Evolutionary conservation across 2,329 filamentous ascomycete genomes (phyloP).

Genomic region (Diaporthe caulivora): DNA sequence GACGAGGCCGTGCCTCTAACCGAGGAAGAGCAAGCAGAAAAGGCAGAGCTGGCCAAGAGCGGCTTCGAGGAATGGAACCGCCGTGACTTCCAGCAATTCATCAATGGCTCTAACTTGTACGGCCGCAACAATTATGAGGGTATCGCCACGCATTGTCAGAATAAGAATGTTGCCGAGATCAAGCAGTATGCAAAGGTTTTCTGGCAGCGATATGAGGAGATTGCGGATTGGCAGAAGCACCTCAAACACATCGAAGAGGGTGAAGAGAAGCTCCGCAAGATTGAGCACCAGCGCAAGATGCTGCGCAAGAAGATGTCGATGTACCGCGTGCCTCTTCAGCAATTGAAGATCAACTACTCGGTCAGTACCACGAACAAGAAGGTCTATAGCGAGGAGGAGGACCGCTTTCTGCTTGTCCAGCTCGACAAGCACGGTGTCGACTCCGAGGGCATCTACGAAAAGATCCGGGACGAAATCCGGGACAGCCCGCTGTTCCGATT

Average conservation of each 20-base stretch:
- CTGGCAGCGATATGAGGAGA: conserved; percentile 94
- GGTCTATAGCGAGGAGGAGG: conserved; percentile 98
- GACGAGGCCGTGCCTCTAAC: conserved; percentile 90
- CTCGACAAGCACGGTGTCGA: conserved; percentile 94
- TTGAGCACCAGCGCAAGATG: conserved; percentile 93
- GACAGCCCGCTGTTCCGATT: conserved; percentile 96
- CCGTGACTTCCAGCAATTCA: conserved; percentile 97
- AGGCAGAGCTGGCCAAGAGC: conserved; percentile 82
- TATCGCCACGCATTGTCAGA: conserved; percentile 91
- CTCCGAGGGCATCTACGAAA: conserved; percentile 89
- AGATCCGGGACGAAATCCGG: conserved; percentile 96
- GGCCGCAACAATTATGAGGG: conserved; percentile 87
- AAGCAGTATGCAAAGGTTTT: conserved; percentile 94
- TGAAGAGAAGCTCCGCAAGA: conserved; percentile 88
- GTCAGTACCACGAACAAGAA: conserved; percentile 99
- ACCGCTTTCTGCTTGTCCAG: conserved; percentile 93
- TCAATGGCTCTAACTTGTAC: conserved; percentile 94
- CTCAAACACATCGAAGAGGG: conserved; percentile 91
- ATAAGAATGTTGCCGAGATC: conserved; percentile 87
- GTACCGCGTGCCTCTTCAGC: conserved; percentile 97
- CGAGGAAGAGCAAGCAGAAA: conserved; percentile 90
- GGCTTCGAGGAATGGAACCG: conserved; percentile 97
- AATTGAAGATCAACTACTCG: conserved; percentile 98
- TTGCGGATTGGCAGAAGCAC: conserved; percentile 89
- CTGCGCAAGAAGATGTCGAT: conserved; percentile 94